Evolutionary conservation across 352 stramenopile genomes (phyloP).

Genomic region (Globisporangium cystogenes): DNA sequence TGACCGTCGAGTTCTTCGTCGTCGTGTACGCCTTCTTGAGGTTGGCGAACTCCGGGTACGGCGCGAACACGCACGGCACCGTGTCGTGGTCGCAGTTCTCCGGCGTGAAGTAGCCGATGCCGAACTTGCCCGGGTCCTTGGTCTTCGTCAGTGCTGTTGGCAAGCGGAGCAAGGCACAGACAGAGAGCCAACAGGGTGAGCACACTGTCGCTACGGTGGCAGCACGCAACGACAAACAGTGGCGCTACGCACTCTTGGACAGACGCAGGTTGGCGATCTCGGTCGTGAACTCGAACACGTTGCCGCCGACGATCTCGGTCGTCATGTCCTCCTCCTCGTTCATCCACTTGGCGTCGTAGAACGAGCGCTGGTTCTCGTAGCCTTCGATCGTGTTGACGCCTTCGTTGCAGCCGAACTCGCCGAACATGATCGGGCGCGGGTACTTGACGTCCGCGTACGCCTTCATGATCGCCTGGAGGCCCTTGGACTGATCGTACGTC

Average conservation of each 20-base stretch:
- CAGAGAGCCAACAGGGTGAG: too few species aligned
- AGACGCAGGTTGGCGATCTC: slow-evolving; percentile 45
- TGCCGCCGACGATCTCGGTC: slow-evolving; percentile 54
- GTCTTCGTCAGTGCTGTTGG: slow-evolving; percentile 16
- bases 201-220: too few species aligned
- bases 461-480: slow-evolving; percentile 53
- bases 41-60: slow-evolving; percentile 69
- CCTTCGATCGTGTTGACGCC: slow-evolving; percentile 59
- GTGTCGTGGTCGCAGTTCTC: slow-evolving; percentile 60
- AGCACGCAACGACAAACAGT: background rate
- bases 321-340: slow-evolving; percentile 69
- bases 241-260: slow-evolving; percentile 14
- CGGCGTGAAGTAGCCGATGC: slow-evolving; percentile 66
- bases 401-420: slow-evolving; percentile 72
- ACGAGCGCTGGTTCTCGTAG: slow-evolving; percentile 62
- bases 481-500: slow-evolving; percentile 46
- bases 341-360: slow-evolving; percentile 71
- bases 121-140: slow-evolving; percentile 56
- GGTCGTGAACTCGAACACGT: slow-evolving; percentile 73
- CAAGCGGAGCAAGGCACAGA: background rate
- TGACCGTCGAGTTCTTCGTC: slow-evolving; percentile 52
- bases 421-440: slow-evolving; percentile 62
- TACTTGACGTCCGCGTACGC: slow-evolving; percentile 46
- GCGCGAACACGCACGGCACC: slow-evolving; percentile 47
- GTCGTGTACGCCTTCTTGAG: slow-evolving; percentile 73